A percentile compares a stretch with the other conserved stretches of the same genome.
Evolutionary conservation across 208 protist genomes (phyloP).

Genomic region (Crithidia sp.): DNA sequence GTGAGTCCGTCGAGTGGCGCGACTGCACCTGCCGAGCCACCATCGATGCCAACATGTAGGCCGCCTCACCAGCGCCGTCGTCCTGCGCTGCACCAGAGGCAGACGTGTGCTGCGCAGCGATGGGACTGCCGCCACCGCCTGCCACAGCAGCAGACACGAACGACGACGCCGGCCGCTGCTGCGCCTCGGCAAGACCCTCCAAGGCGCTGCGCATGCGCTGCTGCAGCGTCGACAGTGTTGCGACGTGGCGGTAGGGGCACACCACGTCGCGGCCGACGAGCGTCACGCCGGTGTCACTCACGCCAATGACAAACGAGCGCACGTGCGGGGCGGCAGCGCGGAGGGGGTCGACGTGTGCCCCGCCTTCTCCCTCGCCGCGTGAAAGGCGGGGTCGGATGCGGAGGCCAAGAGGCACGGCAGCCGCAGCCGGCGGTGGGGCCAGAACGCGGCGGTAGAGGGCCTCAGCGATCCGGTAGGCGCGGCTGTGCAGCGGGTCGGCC

Average conservation of each 20-base stretch:
- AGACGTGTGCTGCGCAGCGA: background rate
- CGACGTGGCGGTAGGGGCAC: constrained; percentile 55
- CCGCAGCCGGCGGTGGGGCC: too few species aligned
- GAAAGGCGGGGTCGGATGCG: too few species aligned
- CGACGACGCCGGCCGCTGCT: background rate
- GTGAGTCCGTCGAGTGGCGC: constrained; percentile 11
- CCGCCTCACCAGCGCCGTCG: background rate
- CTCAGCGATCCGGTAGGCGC: constrained; percentile 65
- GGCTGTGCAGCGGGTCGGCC: constrained; percentile 43
- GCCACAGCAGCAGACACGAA: background rate
- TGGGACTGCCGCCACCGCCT: background rate
- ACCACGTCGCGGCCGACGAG: constrained; percentile 73
- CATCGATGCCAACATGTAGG: background rate
- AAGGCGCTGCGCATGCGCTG: constrained; percentile 20
- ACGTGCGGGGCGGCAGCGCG: constrained; percentile 16
- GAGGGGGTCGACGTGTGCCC: background rate
- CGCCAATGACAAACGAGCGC: constrained; percentile 41
- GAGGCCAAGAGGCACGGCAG: too few species aligned
- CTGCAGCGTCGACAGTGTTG: constrained; percentile 10
- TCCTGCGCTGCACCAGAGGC: background rate
- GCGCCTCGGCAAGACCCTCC: constrained; percentile 12
- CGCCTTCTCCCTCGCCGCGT: background rate
- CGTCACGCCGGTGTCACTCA: constrained; percentile 65
- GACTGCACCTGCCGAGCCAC: constrained; percentile 13
- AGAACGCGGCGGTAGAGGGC: constrained; percentile 40